Base-by-base conservation (phyloP, 495 filamentous ascomycete genomes). In the Penicillium lividum region DNA sequence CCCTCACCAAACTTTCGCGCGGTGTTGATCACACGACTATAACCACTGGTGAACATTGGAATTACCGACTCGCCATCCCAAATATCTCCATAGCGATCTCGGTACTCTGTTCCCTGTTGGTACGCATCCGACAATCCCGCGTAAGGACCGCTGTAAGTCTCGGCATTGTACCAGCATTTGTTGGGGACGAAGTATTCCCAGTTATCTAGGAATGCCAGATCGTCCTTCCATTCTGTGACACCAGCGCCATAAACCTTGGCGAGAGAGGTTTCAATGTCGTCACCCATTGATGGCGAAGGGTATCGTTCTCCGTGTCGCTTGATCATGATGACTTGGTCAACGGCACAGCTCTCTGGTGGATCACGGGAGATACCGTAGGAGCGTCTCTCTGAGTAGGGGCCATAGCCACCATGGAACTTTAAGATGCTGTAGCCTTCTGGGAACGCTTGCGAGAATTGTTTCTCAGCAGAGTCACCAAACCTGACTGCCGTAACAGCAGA, bases 221-320 rank as follows among this genome's bases (percentile, higher is more conserved):
- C 68, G 9, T 76, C 81, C 22, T 67, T 66, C 18, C 73, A 63
- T 5, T 66, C 65, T 5, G 34, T 48, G 16, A 61, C 34, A 9
- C 57, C 46, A 18, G 56, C 55, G 36, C 36, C 54, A 50, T 64
- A 45, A 3, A 70, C 42, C 51, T 70, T 70, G 3, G 55, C 46
- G 9, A 70, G 56, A 3, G 45, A 47, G 1, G 48, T 40, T 48
- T 63, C 62, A 27, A 66, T 66, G 16, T 44, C 29, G 11, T 30
- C 22, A 1, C 58, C 62, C 38, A 48, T 31, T 33, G 36, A 25
- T 3, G 62, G 30, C 3, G 78, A 78, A 1, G 81, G 81, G 59
- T 79, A 83, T 28, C 81, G 70, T 54, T 84, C 81, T 10, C 72
- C 80, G 64, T 84, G 81, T 50, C 81, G 70, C 47, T 54, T 66